Base-by-base conservation (phyloP, 495 filamentous ascomycete species). In the Aspergillus diversus region DNA sequence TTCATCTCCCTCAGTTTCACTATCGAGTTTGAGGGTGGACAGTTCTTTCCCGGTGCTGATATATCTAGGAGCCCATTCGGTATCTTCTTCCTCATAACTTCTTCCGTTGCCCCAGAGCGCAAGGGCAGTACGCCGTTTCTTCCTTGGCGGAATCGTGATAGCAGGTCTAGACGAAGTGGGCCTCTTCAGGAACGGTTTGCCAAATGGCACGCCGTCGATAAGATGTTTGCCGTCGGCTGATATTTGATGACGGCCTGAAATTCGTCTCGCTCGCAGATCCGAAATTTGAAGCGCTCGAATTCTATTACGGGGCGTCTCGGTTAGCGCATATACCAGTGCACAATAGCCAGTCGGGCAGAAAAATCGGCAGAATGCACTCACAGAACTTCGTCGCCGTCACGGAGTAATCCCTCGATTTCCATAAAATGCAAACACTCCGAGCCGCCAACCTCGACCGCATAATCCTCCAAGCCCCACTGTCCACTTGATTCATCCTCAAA, bases 351-450 rank as follows among this genome's bases (percentile, higher is more conserved):
- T 16, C 33, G n/a, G 12, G 17, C 4, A 48, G 12, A 11, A 37
- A 33, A n/a, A 33, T 62, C 42, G 21, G 39, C 35, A 50, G 21
- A 11, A 46, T 57, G 12, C 13, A 82, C 89, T 71, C 74, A 95
- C 90, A 89, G 81, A 63, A 99, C 86, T 70, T 92, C 85, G 69
- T 98, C 96, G 27, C 92, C 92, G 48, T 95, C 89, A 50, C 89
- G 87, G 50, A 97, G 80, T 31, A 96, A 75, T 11, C 80, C 83
- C 4, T 81, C 80, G 5, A 97, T 81, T 43, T 84, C 80, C 69
- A 91, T 87, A 66, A 92, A 99, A 81, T 99, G 95, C 55, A 98
- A 73, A 69, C 91, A 96, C 70, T 99, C 95, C 60, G 90, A 98
- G 46, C 87, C 91, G 4, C 77, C 80, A 5, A 97, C 81, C 72